phyloP scores from a whole-genome alignment of 345 rosid genomes.

The Stellera chamaejasme region DNA sequence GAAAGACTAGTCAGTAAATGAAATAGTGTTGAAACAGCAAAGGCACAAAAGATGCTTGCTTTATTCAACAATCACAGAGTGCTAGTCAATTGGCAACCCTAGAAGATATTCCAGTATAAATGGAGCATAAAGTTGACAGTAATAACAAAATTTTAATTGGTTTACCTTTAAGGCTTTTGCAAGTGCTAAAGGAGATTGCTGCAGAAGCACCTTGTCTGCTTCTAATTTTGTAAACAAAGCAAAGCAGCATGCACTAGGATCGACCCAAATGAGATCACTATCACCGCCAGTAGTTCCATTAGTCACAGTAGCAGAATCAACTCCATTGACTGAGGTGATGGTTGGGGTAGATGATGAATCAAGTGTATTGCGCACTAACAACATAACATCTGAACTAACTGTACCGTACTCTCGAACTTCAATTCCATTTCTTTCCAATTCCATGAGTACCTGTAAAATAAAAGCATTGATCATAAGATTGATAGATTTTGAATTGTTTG shows the following conservation, averaged over 20 bases:
- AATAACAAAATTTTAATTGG: no score
- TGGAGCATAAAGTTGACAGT: not conserved
- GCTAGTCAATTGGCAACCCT: not conserved
- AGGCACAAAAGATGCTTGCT: not conserved
- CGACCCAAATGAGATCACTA: slow-evolving; percentile 64
- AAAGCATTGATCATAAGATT: not conserved
- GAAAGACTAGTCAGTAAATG: slow-evolving; percentile 8
- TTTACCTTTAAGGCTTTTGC: slow-evolving; percentile 89
- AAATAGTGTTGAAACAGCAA: slow-evolving; percentile 3
- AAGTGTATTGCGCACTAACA: slow-evolving; percentile 60
- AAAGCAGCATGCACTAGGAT: slow-evolving; percentile 78
- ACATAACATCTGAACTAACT: slow-evolving; percentile 57
- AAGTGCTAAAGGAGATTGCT: slow-evolving; percentile 86
- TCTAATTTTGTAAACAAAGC: slow-evolving; percentile 79
- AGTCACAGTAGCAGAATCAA: slow-evolving; percentile 13
- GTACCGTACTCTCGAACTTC: slow-evolving; percentile 62
- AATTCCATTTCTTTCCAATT: slow-evolving; percentile 45
- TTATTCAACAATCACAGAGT: not conserved
- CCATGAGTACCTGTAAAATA: slow-evolving; percentile 36
- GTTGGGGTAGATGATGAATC: slow-evolving; percentile 22
- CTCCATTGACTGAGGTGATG: slow-evolving; percentile 5
- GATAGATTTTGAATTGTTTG: not conserved
- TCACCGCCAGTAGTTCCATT: slow-evolving; percentile 22
- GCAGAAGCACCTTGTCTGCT: slow-evolving; percentile 52
- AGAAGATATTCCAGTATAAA: not conserved